phyloP scores from a whole-genome alignment of 2,329 filamentous ascomycete genomes.

The Escovopsis sp. region DNA sequence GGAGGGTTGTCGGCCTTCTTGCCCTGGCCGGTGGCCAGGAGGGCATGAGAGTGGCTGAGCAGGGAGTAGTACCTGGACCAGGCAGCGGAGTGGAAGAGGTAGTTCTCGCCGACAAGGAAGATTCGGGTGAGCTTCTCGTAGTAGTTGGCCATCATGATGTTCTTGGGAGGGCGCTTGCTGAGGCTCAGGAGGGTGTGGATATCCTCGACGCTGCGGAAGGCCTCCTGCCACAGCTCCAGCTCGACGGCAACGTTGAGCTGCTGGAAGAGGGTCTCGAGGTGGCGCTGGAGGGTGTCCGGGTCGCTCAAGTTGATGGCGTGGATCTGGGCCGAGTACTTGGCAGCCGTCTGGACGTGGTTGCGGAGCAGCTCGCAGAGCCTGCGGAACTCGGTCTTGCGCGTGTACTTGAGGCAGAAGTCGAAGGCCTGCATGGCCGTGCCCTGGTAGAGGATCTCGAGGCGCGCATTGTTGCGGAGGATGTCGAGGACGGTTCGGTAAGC shows the following conservation, averaged over 20 bases:
- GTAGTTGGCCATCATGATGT: slow-evolving; percentile 99
- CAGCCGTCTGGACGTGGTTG: slow-evolving; percentile 96
- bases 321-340: slow-evolving; percentile 98
- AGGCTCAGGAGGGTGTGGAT: slow-evolving; percentile 94
- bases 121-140: slow-evolving; percentile 98
- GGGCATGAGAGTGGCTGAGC: slow-evolving; percentile 72
- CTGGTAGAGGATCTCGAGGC: slow-evolving; percentile 95
- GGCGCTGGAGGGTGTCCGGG: slow-evolving; percentile 89
- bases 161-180: slow-evolving; percentile 96
- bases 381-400: slow-evolving; percentile 97
- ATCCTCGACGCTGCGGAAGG: slow-evolving; percentile 97
- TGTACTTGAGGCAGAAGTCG: slow-evolving; percentile 96
- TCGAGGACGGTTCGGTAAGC: slow-evolving; percentile 96
- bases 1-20: slow-evolving; percentile 91
- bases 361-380: slow-evolving; percentile 94
- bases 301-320: slow-evolving; percentile 98
- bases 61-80: slow-evolving; percentile 97
- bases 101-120: slow-evolving; percentile 98
- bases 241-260: slow-evolving; percentile 97
- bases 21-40: slow-evolving; percentile 71
- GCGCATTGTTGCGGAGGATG: slow-evolving; percentile 97
- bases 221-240: slow-evolving; percentile 96
- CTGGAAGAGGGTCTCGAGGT: slow-evolving; percentile 95
- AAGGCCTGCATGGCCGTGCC: slow-evolving; percentile 95
- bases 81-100: slow-evolving; percentile 94